These are phyloP conservation scores for Phytopythium oedochilum DNA, from an alignment of 352 stramenopile genomes.

Conservation along the genomic window DNA sequence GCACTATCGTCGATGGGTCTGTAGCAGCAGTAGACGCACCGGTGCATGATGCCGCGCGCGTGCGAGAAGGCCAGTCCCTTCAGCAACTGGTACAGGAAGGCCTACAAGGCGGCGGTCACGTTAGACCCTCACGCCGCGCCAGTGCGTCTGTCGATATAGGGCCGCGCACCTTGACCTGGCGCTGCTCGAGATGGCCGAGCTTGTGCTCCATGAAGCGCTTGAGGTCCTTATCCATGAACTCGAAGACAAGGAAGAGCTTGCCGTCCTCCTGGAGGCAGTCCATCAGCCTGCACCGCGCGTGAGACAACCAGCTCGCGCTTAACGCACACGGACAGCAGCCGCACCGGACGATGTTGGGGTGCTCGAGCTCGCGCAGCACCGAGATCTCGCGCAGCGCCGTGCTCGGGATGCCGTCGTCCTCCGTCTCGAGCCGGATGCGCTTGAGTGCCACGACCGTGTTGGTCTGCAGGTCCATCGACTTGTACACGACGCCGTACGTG, in stretches of 20 bases:
- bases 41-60: constrained; percentile 85
- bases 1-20: too few relatives aligned
- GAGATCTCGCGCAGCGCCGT: constrained; percentile 98
- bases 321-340: neutral
- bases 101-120: constrained; percentile 18
- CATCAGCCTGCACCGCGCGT: constrained; percentile 47
- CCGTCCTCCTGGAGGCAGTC: constrained; percentile 95
- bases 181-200: constrained; percentile 48
- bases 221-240: constrained; percentile 99
- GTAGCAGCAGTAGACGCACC: constrained; percentile 26
- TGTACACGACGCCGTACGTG: constrained; percentile 97
- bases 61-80: constrained; percentile 87
- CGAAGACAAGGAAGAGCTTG: constrained; percentile 99
- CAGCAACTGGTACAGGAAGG: constrained; percentile 83
- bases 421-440: constrained; percentile 97
- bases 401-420: constrained; percentile 98
- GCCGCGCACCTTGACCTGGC: constrained; percentile 64
- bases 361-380: constrained; percentile 95
- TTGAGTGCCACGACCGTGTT: constrained; percentile 93
- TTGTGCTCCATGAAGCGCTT: constrained; percentile 95
- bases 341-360: constrained; percentile 97
- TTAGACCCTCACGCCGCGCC: too few relatives aligned
- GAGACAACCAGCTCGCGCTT: neutral
- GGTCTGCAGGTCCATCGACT: constrained; percentile 91
- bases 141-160: too few relatives aligned